Evolutionary conservation across 805 yeast genomes (phyloP).

Genomic region (Metahyphopichia silvanorum): DNA sequence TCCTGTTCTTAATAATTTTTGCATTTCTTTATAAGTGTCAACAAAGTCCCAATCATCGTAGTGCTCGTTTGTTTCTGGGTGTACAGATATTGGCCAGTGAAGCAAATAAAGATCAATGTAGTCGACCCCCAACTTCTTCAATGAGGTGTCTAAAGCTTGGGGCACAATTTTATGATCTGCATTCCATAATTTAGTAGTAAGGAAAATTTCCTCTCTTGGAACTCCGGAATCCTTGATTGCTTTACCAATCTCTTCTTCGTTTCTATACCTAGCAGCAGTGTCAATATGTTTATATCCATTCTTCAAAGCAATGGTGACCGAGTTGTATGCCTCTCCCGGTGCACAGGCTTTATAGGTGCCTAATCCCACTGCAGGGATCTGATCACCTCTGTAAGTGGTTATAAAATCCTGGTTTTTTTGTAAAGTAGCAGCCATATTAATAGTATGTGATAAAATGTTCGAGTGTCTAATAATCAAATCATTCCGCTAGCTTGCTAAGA

Average conservation of each 20-base stretch:
- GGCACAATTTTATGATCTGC: constrained; percentile 48
- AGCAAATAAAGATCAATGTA: constrained; percentile 72
- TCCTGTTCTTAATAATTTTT: constrained; percentile 21
- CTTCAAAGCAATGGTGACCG: constrained; percentile 60
- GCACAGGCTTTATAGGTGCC: constrained; percentile 70
- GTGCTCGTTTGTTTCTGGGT: constrained; percentile 7
- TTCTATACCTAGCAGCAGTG: constrained; percentile 63
- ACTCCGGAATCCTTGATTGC: constrained; percentile 53
- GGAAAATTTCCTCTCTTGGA: constrained; percentile 58
- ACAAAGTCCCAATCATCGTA: constrained; percentile 25
- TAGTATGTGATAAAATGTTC: too few species aligned
- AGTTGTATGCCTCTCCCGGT: constrained; percentile 47
- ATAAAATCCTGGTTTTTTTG: constrained; percentile 20
- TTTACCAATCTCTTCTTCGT: constrained; percentile 60
- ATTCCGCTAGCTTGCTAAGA: too few species aligned
- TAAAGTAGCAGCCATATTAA: constrained; percentile 43
- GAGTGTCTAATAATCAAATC: too few species aligned
- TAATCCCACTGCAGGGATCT: constrained; percentile 65
- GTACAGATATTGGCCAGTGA: constrained; percentile 62
- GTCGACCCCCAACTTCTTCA: constrained; percentile 60
- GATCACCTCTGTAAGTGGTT: constrained; percentile 55
- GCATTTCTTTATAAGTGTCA: constrained; percentile 43
- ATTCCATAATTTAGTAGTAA: constrained; percentile 67
- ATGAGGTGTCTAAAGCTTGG: constrained; percentile 51
- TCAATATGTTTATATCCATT: constrained; percentile 74